Evolutionary conservation across 345 rosid species (phyloP).

Genomic region (Aquilaria sinensis): DNA sequence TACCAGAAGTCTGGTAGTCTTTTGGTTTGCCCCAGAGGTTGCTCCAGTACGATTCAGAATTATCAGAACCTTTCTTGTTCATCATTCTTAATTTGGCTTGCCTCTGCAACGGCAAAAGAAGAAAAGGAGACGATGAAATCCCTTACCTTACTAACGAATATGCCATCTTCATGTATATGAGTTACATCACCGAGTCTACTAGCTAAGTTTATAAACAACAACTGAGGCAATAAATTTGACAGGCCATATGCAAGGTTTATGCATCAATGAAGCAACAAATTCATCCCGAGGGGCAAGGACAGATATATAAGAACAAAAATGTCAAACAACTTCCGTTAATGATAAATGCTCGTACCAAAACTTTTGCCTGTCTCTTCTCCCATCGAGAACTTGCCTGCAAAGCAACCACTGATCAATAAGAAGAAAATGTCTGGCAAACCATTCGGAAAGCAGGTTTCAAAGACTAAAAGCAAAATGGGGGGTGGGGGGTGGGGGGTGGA

Average conservation of each 20-base stretch:
- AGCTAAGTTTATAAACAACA: too few relatives aligned
- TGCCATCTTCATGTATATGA: too few relatives aligned
- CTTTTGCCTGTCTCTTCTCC: constrained; percentile 92
- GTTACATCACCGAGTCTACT: not conserved
- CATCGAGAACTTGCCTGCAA: constrained; percentile 86
- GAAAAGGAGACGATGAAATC: not conserved
- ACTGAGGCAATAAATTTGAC: not conserved
- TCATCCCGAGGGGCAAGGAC: too few relatives aligned
- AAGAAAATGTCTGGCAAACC: not conserved
- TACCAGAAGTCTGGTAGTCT: constrained; percentile 60
- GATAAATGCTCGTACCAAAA: constrained; percentile 52
- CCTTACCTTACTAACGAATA: too few relatives aligned
- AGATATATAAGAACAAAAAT: too few relatives aligned
- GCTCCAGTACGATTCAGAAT: constrained; percentile 60
- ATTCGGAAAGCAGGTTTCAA: constrained; percentile 1
- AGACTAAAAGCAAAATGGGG: not conserved
- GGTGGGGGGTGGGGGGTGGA: too few relatives aligned
- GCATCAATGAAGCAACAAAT: too few relatives aligned
- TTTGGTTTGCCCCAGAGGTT: constrained; percentile 58
- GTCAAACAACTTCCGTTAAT: not conserved
- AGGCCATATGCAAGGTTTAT: not conserved
- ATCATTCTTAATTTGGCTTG: constrained; percentile 74
- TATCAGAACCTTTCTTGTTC: constrained; percentile 44
- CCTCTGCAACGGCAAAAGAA: constrained; percentile 31
- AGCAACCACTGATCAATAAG: constrained; percentile 7